These are phyloP conservation scores for Escallonia herrerae DNA, from an alignment of 129 eudicot genomes.

Conservation along the genomic window DNA sequence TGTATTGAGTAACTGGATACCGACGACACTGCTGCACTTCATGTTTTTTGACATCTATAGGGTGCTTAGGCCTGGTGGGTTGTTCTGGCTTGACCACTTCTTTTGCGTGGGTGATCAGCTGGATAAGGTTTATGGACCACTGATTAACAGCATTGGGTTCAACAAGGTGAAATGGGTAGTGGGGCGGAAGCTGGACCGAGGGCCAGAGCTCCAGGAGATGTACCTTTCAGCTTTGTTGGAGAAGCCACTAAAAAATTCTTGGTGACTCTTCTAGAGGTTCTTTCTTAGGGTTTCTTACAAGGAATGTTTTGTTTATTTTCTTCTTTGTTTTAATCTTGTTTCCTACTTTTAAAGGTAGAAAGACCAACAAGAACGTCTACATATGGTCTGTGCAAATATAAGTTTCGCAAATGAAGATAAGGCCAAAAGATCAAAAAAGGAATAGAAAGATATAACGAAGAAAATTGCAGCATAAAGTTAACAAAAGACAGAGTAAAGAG, in stretches of 20 bases:
- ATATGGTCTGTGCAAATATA: too few species aligned
- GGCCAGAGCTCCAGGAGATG: slow-evolving; percentile 47
- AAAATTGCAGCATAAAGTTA: too few species aligned
- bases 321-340: not conserved
- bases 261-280: slow-evolving; percentile 23
- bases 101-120: slow-evolving; percentile 54
- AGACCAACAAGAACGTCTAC: too few species aligned
- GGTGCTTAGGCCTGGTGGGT: slow-evolving; percentile 66
- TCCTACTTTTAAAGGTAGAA: not conserved
- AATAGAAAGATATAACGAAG: too few species aligned
- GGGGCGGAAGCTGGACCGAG: slow-evolving; percentile 52
- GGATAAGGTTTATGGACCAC: slow-evolving; percentile 41
- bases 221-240: slow-evolving; percentile 66
- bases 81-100: slow-evolving; percentile 75
- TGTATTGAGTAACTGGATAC: slow-evolving; percentile 75
- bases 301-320: not conserved
- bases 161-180: slow-evolving; percentile 47
- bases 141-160: slow-evolving; percentile 52
- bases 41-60: slow-evolving; percentile 55
- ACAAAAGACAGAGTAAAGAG: too few species aligned
- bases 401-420: too few species aligned
- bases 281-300: not conserved
- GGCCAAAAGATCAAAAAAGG: too few species aligned
- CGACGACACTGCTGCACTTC: slow-evolving; percentile 46
- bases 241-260: slow-evolving; percentile 49